Base-by-base conservation (phyloP, 179 eudicot species). In the Spinacia oleracea region DNA sequence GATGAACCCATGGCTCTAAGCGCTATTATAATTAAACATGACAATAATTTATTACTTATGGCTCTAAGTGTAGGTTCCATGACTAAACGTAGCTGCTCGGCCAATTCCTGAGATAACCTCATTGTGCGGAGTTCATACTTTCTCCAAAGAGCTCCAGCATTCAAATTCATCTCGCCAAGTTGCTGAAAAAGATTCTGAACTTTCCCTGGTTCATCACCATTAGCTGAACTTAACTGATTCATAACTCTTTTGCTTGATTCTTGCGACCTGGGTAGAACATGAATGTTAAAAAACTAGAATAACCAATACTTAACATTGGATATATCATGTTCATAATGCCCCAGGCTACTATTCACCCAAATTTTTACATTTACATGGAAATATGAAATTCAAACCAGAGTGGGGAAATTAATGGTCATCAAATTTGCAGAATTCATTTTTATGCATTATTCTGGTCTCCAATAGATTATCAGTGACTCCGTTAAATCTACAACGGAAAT, bases 211-310 rank as follows among this genome's bases (percentile, higher is more conserved):
- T n/a, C n/a, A n/a, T n/a, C n/a, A n/a, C n/a, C n/a, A n/a, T n/a
- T n/a, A n/a, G n/a, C n/a, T n/a, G n/a, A n/a, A n/a, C n/a, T n/a
- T n/a, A n/a, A n/a, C n/a, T n/a, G n/a, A n/a, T n/a, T n/a, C n/a
- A n/a, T n/a, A n/a, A n/a, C 97, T 82, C 91, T 91, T 91, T 80
- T 96, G 99, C 89, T 96, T 96, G 83, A 96, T 88, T 82, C 94
- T 90, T 77, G 91, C 98, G 82, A 96, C 98, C 99, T 91, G 82
- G 34, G 70, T n/a, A 62, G 18, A 25, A 73, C 38, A 60, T 5
- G 16, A 29, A 53, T 15, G 31, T 42, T 40, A 67, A 21, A 60
- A 20, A 34, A 11, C 6, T 25, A 27, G 23, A n/a, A n/a, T n/a
- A n/a, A n/a, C n/a, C n/a, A n/a, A n/a, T n/a, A 27, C 40, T 70